A percentile compares a stretch with the other conserved stretches of the same genome.
phyloP scores from a whole-genome alignment of 257 asterid genomes.

The Coffea eugenioides region DNA sequence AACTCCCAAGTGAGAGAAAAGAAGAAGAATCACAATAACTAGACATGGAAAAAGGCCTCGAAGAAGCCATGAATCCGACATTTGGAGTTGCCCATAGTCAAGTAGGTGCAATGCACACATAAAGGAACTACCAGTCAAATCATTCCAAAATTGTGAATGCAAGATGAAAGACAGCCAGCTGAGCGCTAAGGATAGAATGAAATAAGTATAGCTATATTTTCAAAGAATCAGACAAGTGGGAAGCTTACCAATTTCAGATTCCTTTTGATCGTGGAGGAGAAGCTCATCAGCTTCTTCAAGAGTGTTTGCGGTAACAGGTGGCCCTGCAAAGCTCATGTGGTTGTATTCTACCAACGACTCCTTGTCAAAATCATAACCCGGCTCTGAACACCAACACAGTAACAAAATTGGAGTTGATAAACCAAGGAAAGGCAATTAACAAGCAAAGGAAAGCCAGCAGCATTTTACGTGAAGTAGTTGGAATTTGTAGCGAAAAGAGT shows the following conservation, averaged over 20 bases:
- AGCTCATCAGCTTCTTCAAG: constrained; percentile 73
- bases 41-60: not conserved
- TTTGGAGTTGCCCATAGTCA: no score
- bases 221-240: not conserved
- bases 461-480: no score
- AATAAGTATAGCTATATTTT: no score
- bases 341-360: constrained; percentile 55
- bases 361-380: constrained; percentile 60
- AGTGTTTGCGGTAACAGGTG: constrained; percentile 64
- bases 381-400: constrained; percentile 38
- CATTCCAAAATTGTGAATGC: no score
- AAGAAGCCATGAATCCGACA: not conserved
- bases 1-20: no score
- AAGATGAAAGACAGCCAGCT: no score
- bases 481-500: no score
- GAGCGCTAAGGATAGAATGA: no score
- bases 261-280: constrained; percentile 48
- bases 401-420: not conserved
- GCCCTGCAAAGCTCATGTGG: constrained; percentile 96
- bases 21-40: no score
- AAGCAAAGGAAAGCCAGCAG: no score
- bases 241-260: constrained; percentile 64
- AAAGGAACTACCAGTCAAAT: no score
- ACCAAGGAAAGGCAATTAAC: not conserved
- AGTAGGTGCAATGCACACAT: no score